Conservation (phyloP, 2,329 filamentous ascomycete genomes). For the Aspergillus sp. region DNA sequence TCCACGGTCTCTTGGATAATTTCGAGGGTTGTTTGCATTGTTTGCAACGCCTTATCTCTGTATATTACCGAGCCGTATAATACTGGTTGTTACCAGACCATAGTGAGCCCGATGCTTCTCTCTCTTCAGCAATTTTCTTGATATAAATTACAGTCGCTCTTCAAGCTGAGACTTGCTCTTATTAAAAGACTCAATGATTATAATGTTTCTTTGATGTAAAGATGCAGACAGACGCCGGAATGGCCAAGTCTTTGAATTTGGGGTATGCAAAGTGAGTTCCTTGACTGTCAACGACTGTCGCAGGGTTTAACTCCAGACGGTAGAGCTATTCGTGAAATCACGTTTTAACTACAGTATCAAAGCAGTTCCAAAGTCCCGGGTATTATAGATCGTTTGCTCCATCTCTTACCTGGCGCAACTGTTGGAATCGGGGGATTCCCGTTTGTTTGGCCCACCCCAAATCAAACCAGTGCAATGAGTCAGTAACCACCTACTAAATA, state of each 20-base stretch:
- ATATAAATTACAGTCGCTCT: background rate
- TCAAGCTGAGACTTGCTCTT: background rate
- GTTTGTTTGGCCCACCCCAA: no score
- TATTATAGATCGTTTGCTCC: no score
- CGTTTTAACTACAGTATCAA: no score
- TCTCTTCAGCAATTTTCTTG: background rate
- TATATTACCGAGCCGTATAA: background rate
- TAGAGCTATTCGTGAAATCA: no score
- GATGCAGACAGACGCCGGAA: background rate
- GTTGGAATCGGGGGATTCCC: no score
- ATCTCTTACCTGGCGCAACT: no score
- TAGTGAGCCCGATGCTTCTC: background rate
- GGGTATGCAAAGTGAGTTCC: background rate
- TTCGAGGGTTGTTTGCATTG: slow-evolving; percentile 1
- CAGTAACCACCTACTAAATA: no score
- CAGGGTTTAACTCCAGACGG: no score
- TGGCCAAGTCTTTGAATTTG: background rate
- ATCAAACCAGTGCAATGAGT: no score
- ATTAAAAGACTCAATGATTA: background rate
- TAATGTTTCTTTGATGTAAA: no score
- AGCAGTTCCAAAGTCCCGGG: no score
- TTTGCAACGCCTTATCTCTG: slow-evolving; percentile 1
- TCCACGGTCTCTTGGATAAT: background rate
- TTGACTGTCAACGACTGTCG: background rate
- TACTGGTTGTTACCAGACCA: background rate